Evolutionary conservation across 805 yeast species (phyloP), one percentile per base, ranked within the genome.

Genomic region (Metschnikowia chrysomelidarum): DNA sequence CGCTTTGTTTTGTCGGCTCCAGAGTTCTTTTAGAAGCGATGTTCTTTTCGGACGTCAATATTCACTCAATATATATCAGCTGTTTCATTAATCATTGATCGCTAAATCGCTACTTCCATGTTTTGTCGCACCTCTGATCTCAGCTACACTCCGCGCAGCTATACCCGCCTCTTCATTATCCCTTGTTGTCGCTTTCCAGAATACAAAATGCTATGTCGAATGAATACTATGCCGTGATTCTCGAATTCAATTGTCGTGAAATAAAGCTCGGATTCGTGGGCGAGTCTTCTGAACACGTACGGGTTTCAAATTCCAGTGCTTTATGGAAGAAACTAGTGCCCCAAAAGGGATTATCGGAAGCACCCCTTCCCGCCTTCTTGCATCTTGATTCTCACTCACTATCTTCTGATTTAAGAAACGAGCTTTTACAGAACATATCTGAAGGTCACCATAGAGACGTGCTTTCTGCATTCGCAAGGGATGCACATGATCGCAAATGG

Each of bases 201-300:
- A 25, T 8, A 20, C 2, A 20, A 20, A 13, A n/a, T 21, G 25
- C 15, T 29, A 49, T 49, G 51, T 27, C 53, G 21, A 41, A 47
- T 39, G 51, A 47, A 35, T 49, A 45, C 37, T 47, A 36, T 27
- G 49, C 53, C 6, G 40, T 49, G 2, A 36, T 47, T 14, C 44
- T 49, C n/a, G 46, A 49, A n/a, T 39, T 49, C 28, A 22, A 30
- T 14, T 19, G 24, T 8, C 34, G 30, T 12, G 32, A 28, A 5
- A 29, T 49, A 3, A 35, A 34, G 11, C 27, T 45, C 12, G 53
- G 53, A 8, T 41, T 47, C 24, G 51, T 41, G 2, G 51, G 50
- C n/a, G 53, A 49, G 18, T 14, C 44, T 8, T 14, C 29, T 2
- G 40, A 33, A 19, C 45, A 38, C 19, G 36, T 36, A 13, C 14